phyloP scores from a whole-genome alignment of 2,329 filamentous ascomycete species.

The Fusarium chlamydosporum region DNA sequence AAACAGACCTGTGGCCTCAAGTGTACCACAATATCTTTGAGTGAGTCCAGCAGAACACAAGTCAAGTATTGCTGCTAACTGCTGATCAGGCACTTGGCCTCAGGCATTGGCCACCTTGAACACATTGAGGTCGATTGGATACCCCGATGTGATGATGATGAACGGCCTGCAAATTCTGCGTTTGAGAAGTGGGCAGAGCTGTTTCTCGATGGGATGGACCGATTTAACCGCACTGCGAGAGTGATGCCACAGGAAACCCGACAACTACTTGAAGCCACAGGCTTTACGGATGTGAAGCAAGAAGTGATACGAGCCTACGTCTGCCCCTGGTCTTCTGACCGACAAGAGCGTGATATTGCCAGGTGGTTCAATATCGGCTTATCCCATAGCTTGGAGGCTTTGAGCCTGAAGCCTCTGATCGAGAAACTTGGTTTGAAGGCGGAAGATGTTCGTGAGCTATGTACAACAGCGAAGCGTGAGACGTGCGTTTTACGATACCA shows the following conservation, averaged over 20 bases:
- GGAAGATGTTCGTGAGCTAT: conserved; percentile 74
- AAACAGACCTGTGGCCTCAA: conserved; percentile 74
- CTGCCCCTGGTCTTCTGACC: conserved; percentile 78
- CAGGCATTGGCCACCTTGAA: conserved; percentile 82
- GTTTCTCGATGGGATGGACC: conserved; percentile 76
- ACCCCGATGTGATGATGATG: conserved; percentile 78
- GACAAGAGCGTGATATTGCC: conserved; percentile 76
- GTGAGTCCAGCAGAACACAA: conserved; percentile 59
- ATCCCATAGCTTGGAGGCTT: conserved; percentile 77
- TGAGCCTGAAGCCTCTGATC: conserved; percentile 81
- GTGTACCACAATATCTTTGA: conserved; percentile 79
- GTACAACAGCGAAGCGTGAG: conserved; percentile 74
- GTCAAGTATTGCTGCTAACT: conserved; percentile 26
- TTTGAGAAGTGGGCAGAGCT: conserved; percentile 78
- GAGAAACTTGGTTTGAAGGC: conserved; percentile 62
- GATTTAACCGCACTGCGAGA: conserved; percentile 75
- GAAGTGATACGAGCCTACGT: conserved; percentile 77
- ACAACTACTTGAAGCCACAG: conserved; percentile 74
- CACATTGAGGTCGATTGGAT: conserved; percentile 90
- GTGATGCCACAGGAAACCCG: conserved; percentile 66
- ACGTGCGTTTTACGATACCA: conserved; percentile 77
- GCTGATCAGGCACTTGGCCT: conserved; percentile 76
- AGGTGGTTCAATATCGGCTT: conserved; percentile 88
- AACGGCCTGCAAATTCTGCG: conserved; percentile 68
- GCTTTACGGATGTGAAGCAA: conserved; percentile 85